Evolutionary conservation across 768 basidiomycete species (phyloP), one percentile per base, ranked within the genome.

Genomic region (Mycena epipterygia): DNA sequence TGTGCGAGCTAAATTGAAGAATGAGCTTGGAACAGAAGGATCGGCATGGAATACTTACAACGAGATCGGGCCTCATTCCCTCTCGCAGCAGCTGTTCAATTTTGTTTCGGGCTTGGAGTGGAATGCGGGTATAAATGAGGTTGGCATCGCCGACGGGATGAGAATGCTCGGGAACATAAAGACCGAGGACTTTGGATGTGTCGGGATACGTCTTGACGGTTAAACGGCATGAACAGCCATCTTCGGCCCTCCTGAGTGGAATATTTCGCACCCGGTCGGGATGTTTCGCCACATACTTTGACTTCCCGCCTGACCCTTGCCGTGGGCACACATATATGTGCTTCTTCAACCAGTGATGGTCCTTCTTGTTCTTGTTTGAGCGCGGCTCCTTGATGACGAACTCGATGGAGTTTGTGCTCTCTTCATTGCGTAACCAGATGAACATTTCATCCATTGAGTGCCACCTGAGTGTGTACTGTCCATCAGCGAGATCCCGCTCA

Each of bases 61-160:
- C 48, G 7, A 62, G 46, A 32, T 62, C 60, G 5, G 60, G 60
- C 21, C 60, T 9, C 23, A 62, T 39, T 14, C 60, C 46, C 14
- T 62, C n/a, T 16, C 48, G 46, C 35, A 62, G 39, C 35, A 62
- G 59, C 11, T 35, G n/a, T 13, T 61, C 59, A 17, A 61, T 61
- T 33, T 49, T 17, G 30, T 3, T 17, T 3, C 46, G 30, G 33
- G 46, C 23, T 17, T 29, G 6, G 2, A 17, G 6, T 3, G 60
- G 48, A 29, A 62, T 62, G 1, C 60, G 60, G 14, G 60, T 62
- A n/a, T 37, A 62, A 8, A 35, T 12, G 25, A 62, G 23, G 19
- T 62, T 62, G 12, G 6, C 60, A 5, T 49, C 23, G 9, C 60
- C 60, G 8, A 35, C 27, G 9, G 60, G 60, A 51, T 62, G 60